Evolutionary conservation across 306 rosid species (phyloP), one percentile per base, ranked within the genome.

Genomic region (Corylus heterophylla): DNA sequence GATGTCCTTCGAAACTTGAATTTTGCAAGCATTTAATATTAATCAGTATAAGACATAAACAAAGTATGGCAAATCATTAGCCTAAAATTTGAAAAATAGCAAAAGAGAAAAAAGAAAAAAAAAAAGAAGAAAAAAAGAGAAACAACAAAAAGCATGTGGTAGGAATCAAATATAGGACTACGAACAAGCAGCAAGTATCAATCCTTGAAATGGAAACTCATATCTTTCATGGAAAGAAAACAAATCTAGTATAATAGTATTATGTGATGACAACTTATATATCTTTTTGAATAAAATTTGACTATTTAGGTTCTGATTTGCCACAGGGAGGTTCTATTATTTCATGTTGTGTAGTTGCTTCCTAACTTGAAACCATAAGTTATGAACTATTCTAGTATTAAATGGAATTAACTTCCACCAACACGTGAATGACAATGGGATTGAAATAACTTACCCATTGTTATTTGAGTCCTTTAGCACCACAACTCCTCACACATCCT

Each of bases 1-100:
- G 75, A 95, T 89, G 85, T 92, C 98, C 86, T 95, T 95, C 47
- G 98, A 95, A 85, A 95, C 97, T 98, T 92, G 87, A 82, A 85
- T 50, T 76, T 80, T 61, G n/a, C 2, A 73, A 50, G 20, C 22
- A 44, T 70, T 47, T 49, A 75, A 78, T 12, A 79, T 72, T 20
- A 54, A 69, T 80, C 69, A 78, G 52, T 18, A 78, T 13, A 79
- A 71, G 69, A 72, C 54, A 62, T 13, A 78, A 50, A 69, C 12
- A 67, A 71, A 52, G 5, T 39, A 68, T 39, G 12, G 50, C 13
- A 63, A 63, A 16, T 66, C 54, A 12, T 52, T 70, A 55, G 54
- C 50, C 74, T 71, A 25, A 27, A 71, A 73, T n/a, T 47, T 10
- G 56, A 77, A 63, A 54, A 71, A 29, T 59, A 59, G 7, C 12